Percentiles rank a stretch among this genome's conserved stretches.
Evolutionary conservation across 2,329 filamentous ascomycete genomes (phyloP).

Genomic region (Fusarium sp.): DNA sequence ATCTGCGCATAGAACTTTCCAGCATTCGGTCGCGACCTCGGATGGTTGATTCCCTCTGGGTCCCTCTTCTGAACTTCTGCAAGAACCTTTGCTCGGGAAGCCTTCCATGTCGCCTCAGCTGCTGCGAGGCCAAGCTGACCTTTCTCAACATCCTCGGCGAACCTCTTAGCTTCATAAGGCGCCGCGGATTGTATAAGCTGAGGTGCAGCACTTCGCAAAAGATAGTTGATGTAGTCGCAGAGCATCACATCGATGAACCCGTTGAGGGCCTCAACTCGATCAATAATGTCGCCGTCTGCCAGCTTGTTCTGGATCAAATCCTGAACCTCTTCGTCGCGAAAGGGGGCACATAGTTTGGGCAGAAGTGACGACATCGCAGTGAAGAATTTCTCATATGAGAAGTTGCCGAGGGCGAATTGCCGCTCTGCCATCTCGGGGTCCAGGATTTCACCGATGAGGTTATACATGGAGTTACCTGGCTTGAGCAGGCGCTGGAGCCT

Average conservation of each 20-base stretch:
- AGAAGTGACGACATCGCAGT: slow-evolving; percentile 77
- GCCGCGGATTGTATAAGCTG: slow-evolving; percentile 75
- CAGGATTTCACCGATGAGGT: slow-evolving; percentile 77
- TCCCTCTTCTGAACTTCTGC: slow-evolving; percentile 74
- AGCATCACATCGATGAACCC: slow-evolving; percentile 80
- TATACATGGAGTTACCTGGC: slow-evolving; percentile 76
- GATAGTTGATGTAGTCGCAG: slow-evolving; percentile 84
- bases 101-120: slow-evolving; percentile 73
- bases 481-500: slow-evolving; percentile 78
- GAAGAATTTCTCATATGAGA: slow-evolving; percentile 85
- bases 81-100: slow-evolving; percentile 70
- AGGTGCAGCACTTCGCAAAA: slow-evolving; percentile 76
- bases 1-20: slow-evolving; percentile 80
- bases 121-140: slow-evolving; percentile 63
- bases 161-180: slow-evolving; percentile 78
- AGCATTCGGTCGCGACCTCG: slow-evolving; percentile 69
- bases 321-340: slow-evolving; percentile 80
- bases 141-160: slow-evolving; percentile 70
- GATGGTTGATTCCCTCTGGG: slow-evolving; percentile 71
- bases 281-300: slow-evolving; percentile 71
- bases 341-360: slow-evolving; percentile 82
- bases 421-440: slow-evolving; percentile 76
- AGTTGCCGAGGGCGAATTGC: slow-evolving; percentile 75
- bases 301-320: slow-evolving; percentile 71
- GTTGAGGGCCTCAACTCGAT: slow-evolving; percentile 78